Conservation (phyloP, 2,329 filamentous ascomycete genomes). For the Aspergillus fischeri region DNA sequence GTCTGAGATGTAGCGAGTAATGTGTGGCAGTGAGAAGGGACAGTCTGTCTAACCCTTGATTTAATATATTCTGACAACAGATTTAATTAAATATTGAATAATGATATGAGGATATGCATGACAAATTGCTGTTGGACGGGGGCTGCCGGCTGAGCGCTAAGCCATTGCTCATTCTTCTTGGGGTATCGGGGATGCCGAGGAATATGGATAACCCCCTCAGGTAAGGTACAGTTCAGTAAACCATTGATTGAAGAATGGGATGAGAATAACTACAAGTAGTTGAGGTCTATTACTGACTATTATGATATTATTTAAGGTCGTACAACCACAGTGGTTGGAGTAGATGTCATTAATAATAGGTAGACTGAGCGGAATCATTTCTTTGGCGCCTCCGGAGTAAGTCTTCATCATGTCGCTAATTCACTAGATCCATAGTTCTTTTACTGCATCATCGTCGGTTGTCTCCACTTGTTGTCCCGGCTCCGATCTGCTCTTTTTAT, state of each 20-base stretch:
- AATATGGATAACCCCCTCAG: too few species aligned
- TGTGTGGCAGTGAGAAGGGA: too few species aligned
- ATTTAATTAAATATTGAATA: too few species aligned
- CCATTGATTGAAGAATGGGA: not conserved
- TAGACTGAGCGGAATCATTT: too few species aligned
- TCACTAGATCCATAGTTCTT: not conserved
- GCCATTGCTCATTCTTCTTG: too few species aligned
- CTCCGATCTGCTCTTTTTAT: not conserved
- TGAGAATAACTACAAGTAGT: not conserved
- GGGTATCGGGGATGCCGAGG: not conserved
- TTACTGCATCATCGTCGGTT: not conserved
- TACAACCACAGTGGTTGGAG: not conserved
- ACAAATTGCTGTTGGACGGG: not conserved
- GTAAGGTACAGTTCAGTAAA: too few species aligned
- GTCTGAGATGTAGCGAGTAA: not conserved
- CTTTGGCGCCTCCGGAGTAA: not conserved
- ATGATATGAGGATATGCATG: not conserved
- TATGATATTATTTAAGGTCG: too few species aligned
- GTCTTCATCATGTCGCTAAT: not conserved
- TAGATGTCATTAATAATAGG: not conserved
- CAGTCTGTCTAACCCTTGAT: too few species aligned
- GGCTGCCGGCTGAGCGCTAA: too few species aligned
- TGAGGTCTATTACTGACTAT: not conserved
- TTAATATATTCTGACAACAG: too few species aligned
- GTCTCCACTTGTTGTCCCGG: not conserved